Evolutionary conservation across 2,329 filamentous ascomycete genomes (phyloP), one percentile per base, ranked within the genome.

Genomic region (Penicillium sp.): DNA sequence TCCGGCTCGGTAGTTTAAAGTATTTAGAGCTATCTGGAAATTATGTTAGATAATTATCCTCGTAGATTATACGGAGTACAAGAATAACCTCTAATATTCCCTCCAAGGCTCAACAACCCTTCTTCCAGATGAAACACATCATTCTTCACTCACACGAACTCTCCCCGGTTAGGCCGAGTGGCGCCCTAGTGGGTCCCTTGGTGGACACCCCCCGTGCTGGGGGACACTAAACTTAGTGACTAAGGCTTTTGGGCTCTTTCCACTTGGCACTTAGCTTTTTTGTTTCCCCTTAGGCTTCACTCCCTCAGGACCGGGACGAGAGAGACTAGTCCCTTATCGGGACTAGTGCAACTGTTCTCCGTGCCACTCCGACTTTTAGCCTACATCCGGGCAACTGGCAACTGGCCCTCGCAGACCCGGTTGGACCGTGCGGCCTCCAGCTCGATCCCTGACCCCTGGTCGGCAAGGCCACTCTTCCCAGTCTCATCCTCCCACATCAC

Each of bases 321-420:
- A 28, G 26, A 28, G 15, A 30, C 63, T 70, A 70, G 68, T 70
- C 65, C 55, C 47, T 35, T 2, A 51, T 35, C 2, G 4, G 47
- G 47, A 56, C 62, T 70, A 70, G 68, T 68, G 68, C 56, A 63
- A 65, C 66, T 69, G 63, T 65, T 66, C 65, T 68, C 66, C 66
- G 65, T 69, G 68, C 65, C 61, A 65, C 62, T 68, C 66, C 66
- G 66, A 66, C 58, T 30, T 58, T 67, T 65, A 67, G 66, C 66
- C 66, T 67, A 64, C 60, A 49, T 60, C 66, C 59, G 60, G 44
- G 44, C 44, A 47, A 47, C 44, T 47, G 44, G 44, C 44, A 13
- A 47, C 44, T 26, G 44, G 22, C 22, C 5, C 44, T 26, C 45
- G n/a, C 45, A 49, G 45, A 49, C 45, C 58, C 44, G 44, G 58